phyloP scores from a whole-genome alignment of 2,329 filamentous ascomycete species.

The Mollisia scopiformis region DNA sequence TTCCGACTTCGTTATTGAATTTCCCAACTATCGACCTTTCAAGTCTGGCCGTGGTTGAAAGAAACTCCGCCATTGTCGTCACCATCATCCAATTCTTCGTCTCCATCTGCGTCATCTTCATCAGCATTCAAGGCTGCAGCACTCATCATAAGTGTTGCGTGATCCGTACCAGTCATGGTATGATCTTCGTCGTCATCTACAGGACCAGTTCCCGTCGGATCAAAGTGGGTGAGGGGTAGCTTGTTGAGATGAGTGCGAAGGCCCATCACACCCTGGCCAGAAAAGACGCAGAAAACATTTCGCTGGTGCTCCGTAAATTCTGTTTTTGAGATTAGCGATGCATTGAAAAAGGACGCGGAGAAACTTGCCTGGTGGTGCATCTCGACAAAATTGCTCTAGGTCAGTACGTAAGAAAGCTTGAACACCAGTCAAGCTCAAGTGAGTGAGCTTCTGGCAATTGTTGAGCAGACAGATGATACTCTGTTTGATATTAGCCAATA shows the following conservation, averaged over 20 bases:
- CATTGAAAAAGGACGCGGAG: background rate
- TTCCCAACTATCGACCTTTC: background rate
- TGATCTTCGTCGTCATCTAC: constrained; percentile 75
- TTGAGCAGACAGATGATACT: constrained; percentile 90
- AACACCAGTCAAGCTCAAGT: constrained; percentile 92
- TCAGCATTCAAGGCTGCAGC: constrained; percentile 22
- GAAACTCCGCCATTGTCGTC: constrained; percentile 22
- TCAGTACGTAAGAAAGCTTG: constrained; percentile 87
- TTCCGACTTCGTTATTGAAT: background rate
- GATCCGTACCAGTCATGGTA: constrained; percentile 39
- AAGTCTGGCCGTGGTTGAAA: constrained; percentile 7
- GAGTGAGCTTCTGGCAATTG: constrained; percentile 88
- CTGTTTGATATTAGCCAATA: constrained; percentile 50
- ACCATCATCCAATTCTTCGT: constrained; percentile 29
- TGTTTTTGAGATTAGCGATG: constrained; percentile 34
- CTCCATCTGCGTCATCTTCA: constrained; percentile 24
- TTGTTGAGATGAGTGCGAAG: constrained; percentile 81
- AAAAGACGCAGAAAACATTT: constrained; percentile 97
- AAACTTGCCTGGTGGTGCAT: constrained; percentile 71
- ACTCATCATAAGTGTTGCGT: constrained; percentile 24
- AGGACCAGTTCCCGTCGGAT: constrained; percentile 79
- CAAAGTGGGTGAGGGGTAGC: constrained; percentile 40
- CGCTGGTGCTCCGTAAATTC: constrained; percentile 97
- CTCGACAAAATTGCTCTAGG: constrained; percentile 81
- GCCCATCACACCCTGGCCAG: constrained; percentile 77